These are phyloP conservation scores for Carpinus viminea DNA, from an alignment of 306 rosid species.

Conservation along the genomic window DNA sequence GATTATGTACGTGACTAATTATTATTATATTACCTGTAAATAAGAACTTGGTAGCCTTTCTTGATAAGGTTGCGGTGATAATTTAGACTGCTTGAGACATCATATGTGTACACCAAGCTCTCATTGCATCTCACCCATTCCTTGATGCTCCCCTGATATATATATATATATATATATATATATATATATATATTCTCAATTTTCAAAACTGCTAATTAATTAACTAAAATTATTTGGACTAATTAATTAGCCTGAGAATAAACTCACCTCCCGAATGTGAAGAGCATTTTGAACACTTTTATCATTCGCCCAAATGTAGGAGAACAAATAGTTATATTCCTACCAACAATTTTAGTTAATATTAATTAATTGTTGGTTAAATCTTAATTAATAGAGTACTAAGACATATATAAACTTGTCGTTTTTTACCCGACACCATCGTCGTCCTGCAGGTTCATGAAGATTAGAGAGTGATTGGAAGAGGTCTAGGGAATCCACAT, in stretches of 20 bases:
- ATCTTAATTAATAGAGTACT: not conserved
- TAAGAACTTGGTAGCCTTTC: conserved; percentile 28
- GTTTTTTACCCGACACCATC: conserved; percentile 5
- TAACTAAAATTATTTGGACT: no score
- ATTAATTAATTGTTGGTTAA: not conserved
- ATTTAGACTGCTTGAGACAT: conserved; percentile 14
- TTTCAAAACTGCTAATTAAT: no score
- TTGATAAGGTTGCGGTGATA: conserved; percentile 29
- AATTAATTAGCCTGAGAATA: no score
- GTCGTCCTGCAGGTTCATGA: not conserved
- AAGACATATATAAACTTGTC: not conserved
- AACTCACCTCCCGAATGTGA: conserved; percentile 23
- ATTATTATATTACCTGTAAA: conserved; percentile 27
- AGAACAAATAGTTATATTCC: not conserved
- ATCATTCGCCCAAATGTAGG: conserved; percentile 29
- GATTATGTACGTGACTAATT: not conserved
- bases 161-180: no score
- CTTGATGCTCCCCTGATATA: conserved; percentile 24
- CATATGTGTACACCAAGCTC: conserved; percentile 8
- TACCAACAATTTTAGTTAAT: not conserved
- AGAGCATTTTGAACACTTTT: conserved; percentile 21
- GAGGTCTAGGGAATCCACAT: not conserved
- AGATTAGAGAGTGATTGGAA: not conserved
- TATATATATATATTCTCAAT: no score
- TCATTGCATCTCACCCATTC: conserved; percentile 36